Base-by-base conservation (phyloP, 2,329 filamentous ascomycete genomes). In the Ophiostoma triangulosporum region DNA sequence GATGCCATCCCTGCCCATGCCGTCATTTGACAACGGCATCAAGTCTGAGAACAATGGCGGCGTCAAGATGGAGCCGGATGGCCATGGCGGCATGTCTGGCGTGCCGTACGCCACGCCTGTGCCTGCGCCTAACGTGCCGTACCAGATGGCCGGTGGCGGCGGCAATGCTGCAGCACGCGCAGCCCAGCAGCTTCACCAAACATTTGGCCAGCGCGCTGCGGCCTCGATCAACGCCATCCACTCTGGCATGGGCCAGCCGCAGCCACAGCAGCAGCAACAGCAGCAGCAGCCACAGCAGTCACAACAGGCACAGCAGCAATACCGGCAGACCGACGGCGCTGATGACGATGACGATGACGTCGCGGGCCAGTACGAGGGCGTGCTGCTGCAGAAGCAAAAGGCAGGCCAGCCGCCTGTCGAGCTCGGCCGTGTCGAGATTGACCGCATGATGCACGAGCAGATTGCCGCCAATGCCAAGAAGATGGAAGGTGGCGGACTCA, bases 241-340 rank as follows among this genome's bases (percentile, higher is more conserved):
- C 58, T 69, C 70, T 56, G 64, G 68, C 58, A 66, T 68, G 46
- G 58, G 56, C 33, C 56, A 56, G 49, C 56, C 59, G 26, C 58
- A 56, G 38, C 56, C 56, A 45, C 56, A 57, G 46, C 54, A 54
- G 46, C 50, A 54, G 35, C 59, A 60, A 43, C 60, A 57, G 38
- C 54, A 55, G 50, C 57, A 60, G 33, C 57, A 56, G 52, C 11
- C 56, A 54, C 55, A 58, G 26, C 43, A 24, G 24, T n/a, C 7
- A n/a, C 59, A 60, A 22, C 60, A 59, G 35, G 56, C 59, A 33
- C 36, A 31, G 5, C 26, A 52, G 29, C 35, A 38, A 65, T 26
- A 69, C 81, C n/a, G n/a, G 24, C 86, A 96, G 66, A 84, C 84
- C 14, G 91, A 97, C 64, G 91, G 90, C 50, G 73, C 68, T 57